A percentile compares a stretch with the other conserved stretches of the same genome.
Evolutionary conservation across 2,329 filamentous ascomycete genomes (phyloP).

Genomic region (Talaromyces pinophilus): DNA sequence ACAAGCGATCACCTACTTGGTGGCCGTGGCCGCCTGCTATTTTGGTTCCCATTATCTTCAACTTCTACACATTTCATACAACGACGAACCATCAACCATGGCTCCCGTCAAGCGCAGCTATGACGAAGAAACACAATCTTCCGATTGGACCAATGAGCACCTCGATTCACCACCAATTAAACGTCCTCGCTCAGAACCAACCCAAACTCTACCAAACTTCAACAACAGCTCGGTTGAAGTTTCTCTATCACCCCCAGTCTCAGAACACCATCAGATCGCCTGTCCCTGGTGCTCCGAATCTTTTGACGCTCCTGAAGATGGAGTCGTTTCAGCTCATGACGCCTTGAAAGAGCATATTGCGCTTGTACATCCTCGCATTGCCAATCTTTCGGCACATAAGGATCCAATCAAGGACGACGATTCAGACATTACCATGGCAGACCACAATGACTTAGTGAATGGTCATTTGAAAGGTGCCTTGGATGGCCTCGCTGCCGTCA

Average conservation of each 20-base stretch:
- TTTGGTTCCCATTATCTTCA: neutral
- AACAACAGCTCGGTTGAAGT: slow-evolving; percentile 38
- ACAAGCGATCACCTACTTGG: slow-evolving; percentile 9
- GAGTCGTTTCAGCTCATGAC: slow-evolving; percentile 31
- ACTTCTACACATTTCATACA: neutral
- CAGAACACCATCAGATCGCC: slow-evolving; percentile 30
- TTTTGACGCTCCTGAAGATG: slow-evolving; percentile 33
- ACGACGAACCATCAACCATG: slow-evolving; percentile 8
- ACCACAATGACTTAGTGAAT: slow-evolving; percentile 25
- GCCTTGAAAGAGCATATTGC: slow-evolving; percentile 38
- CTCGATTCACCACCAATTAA: slow-evolving; percentile 38
- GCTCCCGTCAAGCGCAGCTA: slow-evolving; percentile 34
- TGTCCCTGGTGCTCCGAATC: slow-evolving; percentile 42
- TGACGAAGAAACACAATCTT: slow-evolving; percentile 40
- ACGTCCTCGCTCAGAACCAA: slow-evolving; percentile 44
- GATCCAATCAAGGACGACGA: slow-evolving; percentile 27
- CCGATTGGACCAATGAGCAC: slow-evolving; percentile 37
- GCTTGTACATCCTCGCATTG: slow-evolving; percentile 37
- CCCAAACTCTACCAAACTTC: slow-evolving; percentile 28
- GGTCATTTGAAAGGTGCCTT: slow-evolving; percentile 13
- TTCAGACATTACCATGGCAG: slow-evolving; percentile 13
- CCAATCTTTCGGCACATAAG: slow-evolving; percentile 31
- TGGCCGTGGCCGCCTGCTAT: slow-evolving; percentile 1
- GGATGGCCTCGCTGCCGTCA: slow-evolving; percentile 13
- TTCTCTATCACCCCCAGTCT: slow-evolving; percentile 38